Evolutionary conservation across 179 eudicot genomes (phyloP), one percentile per base, ranked within the genome.

Genomic region (Camellia oleifera): DNA sequence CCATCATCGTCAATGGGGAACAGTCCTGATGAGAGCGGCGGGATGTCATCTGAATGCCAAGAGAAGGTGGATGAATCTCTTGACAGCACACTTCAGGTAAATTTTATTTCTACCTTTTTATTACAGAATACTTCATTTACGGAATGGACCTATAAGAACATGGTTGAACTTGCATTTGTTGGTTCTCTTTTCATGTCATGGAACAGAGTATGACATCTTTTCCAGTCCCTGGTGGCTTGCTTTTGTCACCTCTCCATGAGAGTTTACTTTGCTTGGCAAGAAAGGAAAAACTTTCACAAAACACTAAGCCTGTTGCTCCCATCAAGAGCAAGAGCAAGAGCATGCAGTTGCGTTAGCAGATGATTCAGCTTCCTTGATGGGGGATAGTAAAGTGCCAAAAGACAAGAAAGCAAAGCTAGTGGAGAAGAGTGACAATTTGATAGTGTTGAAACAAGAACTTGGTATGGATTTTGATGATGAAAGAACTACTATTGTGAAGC

Each of bases 131-230:
- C 3, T 74, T 74, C 9, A 2, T 32, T 83, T 64, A 15, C 2
- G 46, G 32, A 69, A 69, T 76, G 61, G 66, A 68, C 42, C 20
- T 48, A 12, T 45, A 60, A 4, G 0, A 26, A 48, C 50, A 4
- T 66, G 53, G 52, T 54, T 63, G 40, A 32, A 32, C 40, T 32
- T 32, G 56, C 56, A 48, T 69, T 63, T 26, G 52, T 68, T 53
- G 32, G 45, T 72, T 14, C 67, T 9, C n/a, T 17, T 74, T 74
- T 2, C 54, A 5, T 75, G 50, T 78, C n/a, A 10, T 86, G 81
- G 40, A 57, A 54, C 87, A 92, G 96, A 83, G 71, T 13, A 87
- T 90, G 96, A 89, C 92, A 40, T 82, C 92, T 62, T 82, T 84
- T 63, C 87, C 92, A 26, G 83, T 88, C 58, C 81, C 89, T 75